These are phyloP conservation scores for Tolypocladium inflatum DNA, from an alignment of 2,329 filamentous ascomycete species.

Conservation along the genomic window DNA sequence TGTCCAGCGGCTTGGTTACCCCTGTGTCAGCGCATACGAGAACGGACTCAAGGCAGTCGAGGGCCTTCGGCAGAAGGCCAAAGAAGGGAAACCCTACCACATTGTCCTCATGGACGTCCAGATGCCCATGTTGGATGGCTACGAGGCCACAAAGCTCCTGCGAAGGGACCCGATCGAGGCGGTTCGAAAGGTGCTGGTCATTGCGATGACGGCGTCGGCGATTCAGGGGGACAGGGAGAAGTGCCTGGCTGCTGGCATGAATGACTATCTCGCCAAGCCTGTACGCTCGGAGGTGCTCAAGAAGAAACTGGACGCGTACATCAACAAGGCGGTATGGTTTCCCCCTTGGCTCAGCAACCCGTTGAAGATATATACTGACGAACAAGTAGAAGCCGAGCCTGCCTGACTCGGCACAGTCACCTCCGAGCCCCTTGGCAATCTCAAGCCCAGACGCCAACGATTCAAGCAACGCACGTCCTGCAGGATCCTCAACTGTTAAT, in stretches of 20 bases:
- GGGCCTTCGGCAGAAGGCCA: slow-evolving; percentile 64
- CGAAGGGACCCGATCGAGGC: slow-evolving; percentile 66
- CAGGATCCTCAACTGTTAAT: background rate
- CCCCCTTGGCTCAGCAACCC: background rate
- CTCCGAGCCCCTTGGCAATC: background rate
- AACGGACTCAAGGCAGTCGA: slow-evolving; percentile 85
- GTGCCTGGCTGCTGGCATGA: slow-evolving; percentile 93
- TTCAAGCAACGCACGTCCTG: background rate
- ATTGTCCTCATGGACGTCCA: slow-evolving; percentile 93
- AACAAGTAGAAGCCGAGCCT: background rate
- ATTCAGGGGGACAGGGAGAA: slow-evolving; percentile 94
- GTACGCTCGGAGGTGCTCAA: slow-evolving; percentile 84
- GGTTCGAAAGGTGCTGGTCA: slow-evolving; percentile 79
- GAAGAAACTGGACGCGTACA: slow-evolving; percentile 61
- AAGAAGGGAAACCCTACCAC: slow-evolving; percentile 70
- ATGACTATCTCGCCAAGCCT: slow-evolving; percentile 92
- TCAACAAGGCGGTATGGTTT: slow-evolving; percentile 25
- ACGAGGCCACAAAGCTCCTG: slow-evolving; percentile 79
- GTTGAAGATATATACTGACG: background rate
- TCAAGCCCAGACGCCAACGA: background rate
- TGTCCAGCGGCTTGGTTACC: slow-evolving; percentile 75
- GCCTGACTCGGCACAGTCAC: background rate
- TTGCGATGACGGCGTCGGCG: slow-evolving; percentile 93
- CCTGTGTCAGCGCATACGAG: slow-evolving; percentile 73
- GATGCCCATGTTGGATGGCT: slow-evolving; percentile 90